A percentile compares a stretch with the other conserved stretches of the same genome.
phyloP scores from a whole-genome alignment of 2,329 filamentous ascomycete genomes.

The Trichoderma gracile region DNA sequence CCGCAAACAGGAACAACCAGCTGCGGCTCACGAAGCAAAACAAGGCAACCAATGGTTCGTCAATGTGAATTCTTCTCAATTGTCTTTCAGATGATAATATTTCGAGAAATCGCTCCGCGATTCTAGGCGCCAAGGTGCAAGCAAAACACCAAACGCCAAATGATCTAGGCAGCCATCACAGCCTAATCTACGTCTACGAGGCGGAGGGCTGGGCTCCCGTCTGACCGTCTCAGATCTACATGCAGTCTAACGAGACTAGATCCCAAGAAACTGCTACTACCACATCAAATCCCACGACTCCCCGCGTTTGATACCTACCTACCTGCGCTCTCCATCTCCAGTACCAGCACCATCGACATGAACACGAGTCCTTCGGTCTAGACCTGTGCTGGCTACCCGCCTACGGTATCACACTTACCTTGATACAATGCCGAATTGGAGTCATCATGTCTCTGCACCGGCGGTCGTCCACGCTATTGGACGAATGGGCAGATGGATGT shows the following conservation, averaged over 20 bases:
- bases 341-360: no score
- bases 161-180: slow-evolving; percentile 7
- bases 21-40: background rate
- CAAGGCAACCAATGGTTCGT: background rate
- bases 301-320: background rate
- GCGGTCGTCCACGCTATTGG: slow-evolving; percentile 14
- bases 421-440: background rate
- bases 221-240: background rate
- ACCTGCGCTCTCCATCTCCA: background rate
- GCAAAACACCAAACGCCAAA: background rate
- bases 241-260: background rate
- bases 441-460: background rate
- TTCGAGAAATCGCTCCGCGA: no score
- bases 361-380: background rate
- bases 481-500: background rate
- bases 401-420: background rate
- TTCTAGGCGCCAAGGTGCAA: no score
- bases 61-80: background rate
- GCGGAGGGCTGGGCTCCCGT: background rate
- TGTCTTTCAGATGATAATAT: background rate
- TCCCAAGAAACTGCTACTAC: background rate
- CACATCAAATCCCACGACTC: background rate
- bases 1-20: background rate
- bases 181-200: background rate
- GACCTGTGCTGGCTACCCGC: background rate